These are phyloP conservation scores for Backusella liffmaniae DNA, from an alignment of 192 early-diverging fungal genomes.

Conservation along the genomic window DNA sequence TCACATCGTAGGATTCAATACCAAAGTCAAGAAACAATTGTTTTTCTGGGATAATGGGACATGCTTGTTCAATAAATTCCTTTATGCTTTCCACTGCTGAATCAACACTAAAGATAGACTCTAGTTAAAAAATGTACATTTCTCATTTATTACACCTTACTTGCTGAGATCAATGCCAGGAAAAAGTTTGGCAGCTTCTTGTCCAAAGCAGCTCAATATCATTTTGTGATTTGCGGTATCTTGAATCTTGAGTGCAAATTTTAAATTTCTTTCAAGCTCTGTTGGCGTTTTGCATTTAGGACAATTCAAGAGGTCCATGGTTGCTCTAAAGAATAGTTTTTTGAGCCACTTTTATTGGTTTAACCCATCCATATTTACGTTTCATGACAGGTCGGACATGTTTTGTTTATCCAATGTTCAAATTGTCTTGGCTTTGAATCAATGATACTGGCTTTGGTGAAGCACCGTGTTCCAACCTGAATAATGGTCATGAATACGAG, in stretches of 20 bases:
- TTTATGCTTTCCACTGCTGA: not conserved
- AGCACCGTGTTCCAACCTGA: not conserved
- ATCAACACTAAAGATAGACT: not conserved
- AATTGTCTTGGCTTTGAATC: not conserved
- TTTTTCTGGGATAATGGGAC: not conserved
- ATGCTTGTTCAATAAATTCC: not conserved
- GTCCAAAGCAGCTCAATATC: not conserved
- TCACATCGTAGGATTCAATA: not conserved
- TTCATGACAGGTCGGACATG: not conserved
- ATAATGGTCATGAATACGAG: not conserved
- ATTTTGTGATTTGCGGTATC: not conserved
- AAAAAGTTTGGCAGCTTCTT: not conserved
- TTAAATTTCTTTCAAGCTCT: not conserved
- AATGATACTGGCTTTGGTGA: not conserved
- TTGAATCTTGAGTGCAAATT: not conserved
- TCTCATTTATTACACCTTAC: not conserved
- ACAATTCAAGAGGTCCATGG: not conserved
- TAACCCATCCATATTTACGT: too few relatives aligned
- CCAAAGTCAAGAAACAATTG: not conserved
- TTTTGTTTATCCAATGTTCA: not conserved
- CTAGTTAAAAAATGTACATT: not conserved
- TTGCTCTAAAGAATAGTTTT: not conserved
- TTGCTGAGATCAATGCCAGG: not conserved
- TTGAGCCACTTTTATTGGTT: too few relatives aligned
- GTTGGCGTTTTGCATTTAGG: not conserved